These are phyloP conservation scores for Sclerotinia subarctica DNA, from an alignment of 2,329 filamentous ascomycete species.

Conservation along the genomic window DNA sequence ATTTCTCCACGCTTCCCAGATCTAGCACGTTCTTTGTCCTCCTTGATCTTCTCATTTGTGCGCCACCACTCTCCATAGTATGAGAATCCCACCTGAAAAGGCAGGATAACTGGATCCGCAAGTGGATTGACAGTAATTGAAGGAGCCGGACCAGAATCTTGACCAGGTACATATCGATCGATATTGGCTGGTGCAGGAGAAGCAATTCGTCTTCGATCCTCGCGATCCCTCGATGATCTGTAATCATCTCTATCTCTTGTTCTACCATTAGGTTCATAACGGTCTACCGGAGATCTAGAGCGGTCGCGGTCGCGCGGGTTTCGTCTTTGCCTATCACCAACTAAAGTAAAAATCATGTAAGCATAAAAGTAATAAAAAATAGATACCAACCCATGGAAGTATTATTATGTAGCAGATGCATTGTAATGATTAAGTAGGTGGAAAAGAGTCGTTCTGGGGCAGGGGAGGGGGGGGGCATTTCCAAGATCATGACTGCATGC, in stretches of 20 bases:
- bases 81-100: slow-evolving; percentile 80
- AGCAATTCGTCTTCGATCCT: slow-evolving; percentile 57
- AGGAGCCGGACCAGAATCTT: slow-evolving; percentile 50
- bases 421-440: not conserved
- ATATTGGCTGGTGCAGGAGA: slow-evolving; percentile 66
- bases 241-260: slow-evolving; percentile 61
- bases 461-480: not conserved
- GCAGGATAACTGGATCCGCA: slow-evolving; percentile 66
- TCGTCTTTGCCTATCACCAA: slow-evolving; percentile 50
- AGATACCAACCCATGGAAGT: slow-evolving; percentile 23
- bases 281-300: slow-evolving; percentile 66
- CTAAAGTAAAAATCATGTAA: slow-evolving; percentile 39
- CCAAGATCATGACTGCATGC: not conserved
- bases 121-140: slow-evolving; percentile 62
- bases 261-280: slow-evolving; percentile 69
- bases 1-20: slow-evolving; percentile 67
- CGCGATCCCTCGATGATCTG: slow-evolving; percentile 49
- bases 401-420: not conserved
- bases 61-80: slow-evolving; percentile 88
- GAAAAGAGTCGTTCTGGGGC: too few species aligned
- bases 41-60: slow-evolving; percentile 76
- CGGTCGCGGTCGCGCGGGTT: slow-evolving; percentile 60
- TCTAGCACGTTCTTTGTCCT: slow-evolving; percentile 70
- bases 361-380: slow-evolving; percentile 26
- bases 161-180: slow-evolving; percentile 79